Evolutionary conservation across 345 rosid genomes (phyloP).

Genomic region (Microthlaspi erraticum): DNA sequence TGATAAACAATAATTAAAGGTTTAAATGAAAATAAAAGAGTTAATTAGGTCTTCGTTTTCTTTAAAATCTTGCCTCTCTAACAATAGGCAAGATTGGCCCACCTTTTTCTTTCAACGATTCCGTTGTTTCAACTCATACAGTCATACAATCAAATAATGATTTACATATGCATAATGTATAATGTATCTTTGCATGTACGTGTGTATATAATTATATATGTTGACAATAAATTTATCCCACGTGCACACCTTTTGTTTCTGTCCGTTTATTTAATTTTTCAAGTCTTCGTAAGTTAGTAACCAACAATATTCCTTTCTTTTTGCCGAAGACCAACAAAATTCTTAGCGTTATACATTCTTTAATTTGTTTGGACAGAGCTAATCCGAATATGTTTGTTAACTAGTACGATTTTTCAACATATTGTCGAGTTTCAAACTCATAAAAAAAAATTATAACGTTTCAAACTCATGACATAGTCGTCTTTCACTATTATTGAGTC

Average conservation of each 20-base stretch:
- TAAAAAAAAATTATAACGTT: too few relatives aligned
- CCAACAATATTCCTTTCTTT: neutral
- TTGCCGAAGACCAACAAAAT: neutral
- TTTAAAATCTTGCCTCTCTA: conserved; percentile 45
- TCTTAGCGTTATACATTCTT: neutral
- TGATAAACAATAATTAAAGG: conserved; percentile 20
- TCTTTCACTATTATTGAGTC: neutral
- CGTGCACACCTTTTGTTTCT: conserved; percentile 37
- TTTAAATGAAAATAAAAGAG: conserved; percentile 27
- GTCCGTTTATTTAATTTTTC: conserved; percentile 1
- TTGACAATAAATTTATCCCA: conserved; percentile 22
- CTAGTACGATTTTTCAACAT: neutral
- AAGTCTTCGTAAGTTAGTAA: neutral
- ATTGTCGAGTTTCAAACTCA: neutral
- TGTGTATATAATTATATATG: conserved; percentile 13
- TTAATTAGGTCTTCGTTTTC: conserved; percentile 30
- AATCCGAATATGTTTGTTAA: conserved; percentile 10
- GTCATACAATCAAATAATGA: conserved; percentile 22
- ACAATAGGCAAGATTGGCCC: conserved; percentile 44
- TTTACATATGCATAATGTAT: too few relatives aligned
- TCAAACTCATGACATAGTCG: neutral
- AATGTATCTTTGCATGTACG: conserved; percentile 21
- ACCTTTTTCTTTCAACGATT: conserved; percentile 37
- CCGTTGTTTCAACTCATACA: neutral
- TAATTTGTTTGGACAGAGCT: neutral